A percentile compares a stretch with the other conserved stretches of the same genome.
Evolutionary conservation across 2,329 filamentous ascomycete species (phyloP).

Genomic region (Nannizzia gypsea): DNA sequence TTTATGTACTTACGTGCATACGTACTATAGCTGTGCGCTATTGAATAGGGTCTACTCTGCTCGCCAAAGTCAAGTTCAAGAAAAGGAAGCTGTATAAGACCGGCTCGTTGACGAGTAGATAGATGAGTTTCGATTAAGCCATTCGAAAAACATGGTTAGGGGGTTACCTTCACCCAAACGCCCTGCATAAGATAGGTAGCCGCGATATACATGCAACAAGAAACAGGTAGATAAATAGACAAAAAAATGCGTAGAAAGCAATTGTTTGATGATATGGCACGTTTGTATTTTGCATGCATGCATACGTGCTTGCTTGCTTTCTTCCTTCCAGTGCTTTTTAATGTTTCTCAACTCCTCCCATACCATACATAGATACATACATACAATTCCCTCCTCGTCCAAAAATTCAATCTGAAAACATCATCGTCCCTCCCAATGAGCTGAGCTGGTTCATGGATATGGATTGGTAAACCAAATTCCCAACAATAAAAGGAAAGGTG

Average conservation of each 20-base stretch:
- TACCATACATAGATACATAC: slow-evolving; percentile 2
- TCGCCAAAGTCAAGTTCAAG: neutral
- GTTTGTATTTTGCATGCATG: neutral
- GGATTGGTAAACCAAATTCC: neutral
- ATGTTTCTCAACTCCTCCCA: neutral
- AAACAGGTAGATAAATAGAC: neutral
- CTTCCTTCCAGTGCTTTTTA: neutral
- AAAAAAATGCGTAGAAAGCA: neutral
- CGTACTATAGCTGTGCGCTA: neutral
- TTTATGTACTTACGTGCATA: neutral
- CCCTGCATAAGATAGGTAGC: neutral
- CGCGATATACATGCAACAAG: neutral
- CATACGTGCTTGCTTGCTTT: neutral
- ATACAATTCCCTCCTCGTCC: neutral
- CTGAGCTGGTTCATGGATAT: neutral
- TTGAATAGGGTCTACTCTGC: neutral
- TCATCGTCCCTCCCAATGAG: neutral
- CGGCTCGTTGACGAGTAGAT: neutral
- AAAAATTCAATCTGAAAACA: neutral
- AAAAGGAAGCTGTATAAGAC: neutral
- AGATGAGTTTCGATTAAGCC: neutral
- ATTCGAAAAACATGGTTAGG: neutral
- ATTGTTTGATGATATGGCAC: neutral
- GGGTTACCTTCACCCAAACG: neutral
- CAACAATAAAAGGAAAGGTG: neutral